Evolutionary conservation across 169 alveolate genomes (phyloP).

Genomic region (Plasmodium relictum): DNA sequence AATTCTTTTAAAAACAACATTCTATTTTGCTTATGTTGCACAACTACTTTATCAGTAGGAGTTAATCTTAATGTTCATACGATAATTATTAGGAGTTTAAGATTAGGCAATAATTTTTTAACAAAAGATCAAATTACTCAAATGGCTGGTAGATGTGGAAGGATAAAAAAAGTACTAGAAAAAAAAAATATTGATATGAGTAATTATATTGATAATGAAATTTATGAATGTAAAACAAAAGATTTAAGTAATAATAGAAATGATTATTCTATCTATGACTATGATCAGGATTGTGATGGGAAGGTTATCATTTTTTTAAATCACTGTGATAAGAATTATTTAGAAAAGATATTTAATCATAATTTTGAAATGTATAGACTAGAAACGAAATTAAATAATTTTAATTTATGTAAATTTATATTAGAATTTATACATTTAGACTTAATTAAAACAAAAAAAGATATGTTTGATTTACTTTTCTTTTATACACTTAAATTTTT

Average conservation of each 20-base stretch:
- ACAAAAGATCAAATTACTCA: constrained; percentile 54
- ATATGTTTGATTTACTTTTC: constrained; percentile 15
- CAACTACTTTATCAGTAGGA: constrained; percentile 74
- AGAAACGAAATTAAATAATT: constrained; percentile 23
- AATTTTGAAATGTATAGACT: background rate
- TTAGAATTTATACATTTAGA: constrained; percentile 43
- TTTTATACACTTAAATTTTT: constrained; percentile 44
- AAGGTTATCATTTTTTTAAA: constrained; percentile 35
- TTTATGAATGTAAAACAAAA: background rate
- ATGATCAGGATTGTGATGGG: constrained; percentile 66
- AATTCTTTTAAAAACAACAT: constrained; percentile 37
- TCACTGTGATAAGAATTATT: constrained; percentile 6
- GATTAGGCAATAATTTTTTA: constrained; percentile 20
- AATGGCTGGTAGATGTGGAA: constrained; percentile 73
- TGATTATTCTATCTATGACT: background rate
- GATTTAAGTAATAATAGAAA: background rate
- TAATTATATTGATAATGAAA: background rate
- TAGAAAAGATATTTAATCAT: constrained; percentile 17
- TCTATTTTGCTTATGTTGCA: constrained; percentile 68
- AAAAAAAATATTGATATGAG: background rate
- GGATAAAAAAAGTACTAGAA: constrained; percentile 8
- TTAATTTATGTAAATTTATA: constrained; percentile 40
- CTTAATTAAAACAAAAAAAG: constrained; percentile 54
- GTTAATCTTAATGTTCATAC: constrained; percentile 64
- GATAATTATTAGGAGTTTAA: constrained; percentile 33